Evolutionary conservation across 1,284 basidiomycete species (phyloP), one percentile per base, ranked within the genome.

Genomic region (Moniliophthora roreri): DNA sequence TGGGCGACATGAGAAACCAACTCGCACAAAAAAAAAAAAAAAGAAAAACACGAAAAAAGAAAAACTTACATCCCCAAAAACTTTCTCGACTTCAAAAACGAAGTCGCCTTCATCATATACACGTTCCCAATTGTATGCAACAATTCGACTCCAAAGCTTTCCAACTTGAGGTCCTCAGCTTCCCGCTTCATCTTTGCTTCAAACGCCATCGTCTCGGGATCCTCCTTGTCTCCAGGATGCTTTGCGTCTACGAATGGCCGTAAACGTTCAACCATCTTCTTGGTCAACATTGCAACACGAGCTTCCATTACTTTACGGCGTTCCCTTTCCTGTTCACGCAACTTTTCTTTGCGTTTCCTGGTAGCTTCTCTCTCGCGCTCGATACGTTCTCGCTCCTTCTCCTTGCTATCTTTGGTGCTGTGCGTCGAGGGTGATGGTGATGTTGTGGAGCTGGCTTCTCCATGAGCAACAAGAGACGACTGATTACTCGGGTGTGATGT

Each of bases 111-210:
- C 77, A 89, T 91, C 63, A 94, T 87, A 69, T 98, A 99, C 34
- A 98, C 86, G 53, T 81, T 87, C 2, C 93, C 92, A 62, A 95
- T 95, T 11, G 91, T 87, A 62, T 93, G 90, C 37, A 94, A 71
- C 48, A 93, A 77, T 87, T 98, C 96, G 39, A 99, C 87, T 53
- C 97, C 97, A 69, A 99, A 99, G 60, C 93, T 96, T 76, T 99
- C 97, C 54, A 98, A 74, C 77, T 98, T 99, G 64, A 99, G 70
- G 74, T 99, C 97, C 60, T 98, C 94, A 1, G 93, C 94, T 70
- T 99, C 97, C 41, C 82, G 77, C 65, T 74, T 80, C 70, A 98
- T 92, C 69, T 80, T 85, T 50, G 79, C 77, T 69, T 91, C 86
- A 66, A 95, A 96, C 18, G 79, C 77, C 54, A 71, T 69, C 4